Percentiles rank a stretch among this genome's conserved stretches.
phyloP scores from a whole-genome alignment of 139 green algal species.

The Chlorokybus atmophyticus region DNA sequence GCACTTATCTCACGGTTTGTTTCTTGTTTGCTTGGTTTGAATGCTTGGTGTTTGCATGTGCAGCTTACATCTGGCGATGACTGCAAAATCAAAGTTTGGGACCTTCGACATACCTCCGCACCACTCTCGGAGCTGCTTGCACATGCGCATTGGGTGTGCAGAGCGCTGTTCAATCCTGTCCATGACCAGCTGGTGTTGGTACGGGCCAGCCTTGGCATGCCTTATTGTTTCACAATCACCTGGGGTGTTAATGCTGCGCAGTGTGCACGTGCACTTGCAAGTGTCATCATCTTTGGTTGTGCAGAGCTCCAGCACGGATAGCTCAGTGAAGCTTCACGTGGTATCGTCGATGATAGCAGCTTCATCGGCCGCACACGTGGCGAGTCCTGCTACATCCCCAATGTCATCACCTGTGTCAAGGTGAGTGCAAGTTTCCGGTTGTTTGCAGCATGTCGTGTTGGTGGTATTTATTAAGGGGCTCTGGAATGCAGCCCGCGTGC shows the following conservation, averaged over 20 bases:
- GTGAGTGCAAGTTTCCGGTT: background rate
- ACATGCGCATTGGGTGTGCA: slow-evolving; percentile 74
- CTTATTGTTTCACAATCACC: too few relatives aligned
- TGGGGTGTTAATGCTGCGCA: too few relatives aligned
- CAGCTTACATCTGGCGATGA: slow-evolving; percentile 53
- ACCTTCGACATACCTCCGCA: slow-evolving; percentile 30
- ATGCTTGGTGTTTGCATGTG: too few relatives aligned
- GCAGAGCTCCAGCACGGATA: background rate
- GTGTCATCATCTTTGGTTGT: background rate
- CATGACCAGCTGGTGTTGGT: slow-evolving; percentile 56
- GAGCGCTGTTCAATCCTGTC: slow-evolving; percentile 46
- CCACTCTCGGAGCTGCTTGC: slow-evolving; percentile 46
- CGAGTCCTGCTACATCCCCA: background rate
- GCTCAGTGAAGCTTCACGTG: background rate
- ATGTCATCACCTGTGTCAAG: background rate
- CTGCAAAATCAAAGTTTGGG: slow-evolving; percentile 63
- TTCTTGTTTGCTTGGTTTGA: too few relatives aligned
- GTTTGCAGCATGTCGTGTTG: too few relatives aligned
- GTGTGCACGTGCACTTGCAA: background rate
- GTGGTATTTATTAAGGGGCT: too few relatives aligned
- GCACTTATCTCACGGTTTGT: too few relatives aligned
- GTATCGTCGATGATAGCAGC: background rate
- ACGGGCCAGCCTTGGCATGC: background rate
- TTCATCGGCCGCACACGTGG: background rate
- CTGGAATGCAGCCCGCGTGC: too few relatives aligned